Conservation (phyloP, 805 yeast species). For the Saturnispora mendoncae region DNA sequence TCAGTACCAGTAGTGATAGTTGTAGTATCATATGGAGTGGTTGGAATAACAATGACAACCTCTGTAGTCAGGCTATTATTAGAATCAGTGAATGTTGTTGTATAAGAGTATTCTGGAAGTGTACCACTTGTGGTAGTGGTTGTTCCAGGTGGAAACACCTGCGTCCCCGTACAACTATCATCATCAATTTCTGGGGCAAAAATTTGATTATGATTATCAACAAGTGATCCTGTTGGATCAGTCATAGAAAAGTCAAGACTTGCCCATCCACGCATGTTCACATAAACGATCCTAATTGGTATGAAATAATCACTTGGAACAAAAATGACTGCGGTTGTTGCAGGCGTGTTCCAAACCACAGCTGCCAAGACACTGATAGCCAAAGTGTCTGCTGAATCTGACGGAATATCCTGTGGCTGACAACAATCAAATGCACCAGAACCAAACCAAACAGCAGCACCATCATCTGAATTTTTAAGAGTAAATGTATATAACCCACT, state of each 20-base stretch:
- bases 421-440: conserved; percentile 30
- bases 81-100: background rate
- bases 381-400: background rate
- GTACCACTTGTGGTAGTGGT: background rate
- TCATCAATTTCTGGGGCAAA: background rate
- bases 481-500: conserved; percentile 24
- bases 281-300: background rate
- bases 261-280: background rate
- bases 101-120: background rate
- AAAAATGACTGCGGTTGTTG: background rate
- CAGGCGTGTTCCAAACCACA: background rate
- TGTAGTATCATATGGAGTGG: background rate
- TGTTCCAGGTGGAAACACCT: background rate
- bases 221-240: background rate
- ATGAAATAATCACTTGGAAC: background rate
- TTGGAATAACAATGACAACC: background rate
- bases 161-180: background rate
- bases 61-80: background rate
- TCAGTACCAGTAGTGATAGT: background rate
- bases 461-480: conserved; percentile 24
- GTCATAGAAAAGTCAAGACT: background rate
- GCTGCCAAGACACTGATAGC: background rate
- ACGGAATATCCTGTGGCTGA: background rate
- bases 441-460: conserved; percentile 26
- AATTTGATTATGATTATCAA: background rate